Evolutionary conservation across 2,329 filamentous ascomycete genomes (phyloP).

Genomic region (Dryadomyces sulphureus): DNA sequence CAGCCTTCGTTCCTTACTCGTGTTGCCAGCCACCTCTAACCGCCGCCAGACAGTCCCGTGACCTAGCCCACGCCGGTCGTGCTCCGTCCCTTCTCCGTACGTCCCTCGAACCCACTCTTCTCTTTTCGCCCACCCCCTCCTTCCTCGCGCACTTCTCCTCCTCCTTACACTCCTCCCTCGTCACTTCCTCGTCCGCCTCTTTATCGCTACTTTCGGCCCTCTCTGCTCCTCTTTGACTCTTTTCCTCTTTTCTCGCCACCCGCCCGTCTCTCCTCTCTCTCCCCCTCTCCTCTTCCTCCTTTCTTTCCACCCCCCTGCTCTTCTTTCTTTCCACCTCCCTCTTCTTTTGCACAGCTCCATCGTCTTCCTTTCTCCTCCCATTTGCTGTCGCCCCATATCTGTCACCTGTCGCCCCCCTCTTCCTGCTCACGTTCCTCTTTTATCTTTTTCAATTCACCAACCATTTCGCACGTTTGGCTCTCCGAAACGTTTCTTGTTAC

Average conservation of each 20-base stretch:
- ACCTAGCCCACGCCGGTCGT: slow-evolving; percentile 1
- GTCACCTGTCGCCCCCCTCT: background rate
- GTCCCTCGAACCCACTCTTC: background rate
- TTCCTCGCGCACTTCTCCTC: background rate
- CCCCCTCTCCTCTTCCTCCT: background rate
- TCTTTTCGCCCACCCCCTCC: background rate
- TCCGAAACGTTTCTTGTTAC: slow-evolving; percentile 31
- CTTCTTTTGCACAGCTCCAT: background rate
- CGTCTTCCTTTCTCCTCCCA: background rate
- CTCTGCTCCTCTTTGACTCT: slow-evolving; percentile 1
- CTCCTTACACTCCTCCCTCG: background rate
- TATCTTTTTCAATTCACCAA: slow-evolving; percentile 3
- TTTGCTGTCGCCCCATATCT: background rate
- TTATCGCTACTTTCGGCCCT: slow-evolving; percentile 11
- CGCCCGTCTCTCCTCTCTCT: background rate
- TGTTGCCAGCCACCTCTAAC: background rate
- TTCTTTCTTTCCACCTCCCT: background rate
- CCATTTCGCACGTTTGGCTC: slow-evolving; percentile 13
- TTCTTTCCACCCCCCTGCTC: slow-evolving; percentile 4
- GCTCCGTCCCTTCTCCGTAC: slow-evolving; percentile 1
- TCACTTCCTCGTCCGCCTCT: slow-evolving; percentile 1
- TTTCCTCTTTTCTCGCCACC: background rate
- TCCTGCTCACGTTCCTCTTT: background rate
- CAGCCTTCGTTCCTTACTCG: background rate
- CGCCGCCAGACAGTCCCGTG: slow-evolving; percentile 1